Evolutionary conservation across 768 basidiomycete species (phyloP).

Genomic region (Brasilioporus rufonigricans): DNA sequence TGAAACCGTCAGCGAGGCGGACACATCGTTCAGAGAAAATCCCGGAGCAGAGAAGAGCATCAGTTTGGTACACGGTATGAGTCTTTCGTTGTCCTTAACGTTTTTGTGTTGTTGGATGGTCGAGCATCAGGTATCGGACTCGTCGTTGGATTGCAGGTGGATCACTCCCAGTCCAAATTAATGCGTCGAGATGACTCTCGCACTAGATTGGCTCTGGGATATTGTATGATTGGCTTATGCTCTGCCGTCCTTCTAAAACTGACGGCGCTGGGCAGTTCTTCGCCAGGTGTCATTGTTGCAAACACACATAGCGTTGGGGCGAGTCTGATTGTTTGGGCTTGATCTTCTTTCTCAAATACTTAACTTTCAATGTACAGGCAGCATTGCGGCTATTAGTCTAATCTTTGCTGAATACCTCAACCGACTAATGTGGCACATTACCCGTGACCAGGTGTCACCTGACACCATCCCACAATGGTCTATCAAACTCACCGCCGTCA

Average conservation of each 20-base stretch:
- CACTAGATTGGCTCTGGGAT: constrained; percentile 87
- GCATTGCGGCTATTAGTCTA: constrained; percentile 81
- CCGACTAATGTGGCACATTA: constrained; percentile 78
- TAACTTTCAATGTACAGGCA: constrained; percentile 40
- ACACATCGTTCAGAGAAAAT: constrained; percentile 42
- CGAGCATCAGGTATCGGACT: constrained; percentile 69
- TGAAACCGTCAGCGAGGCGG: constrained; percentile 72
- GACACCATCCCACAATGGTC: constrained; percentile 87
- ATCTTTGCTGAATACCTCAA: constrained; percentile 93
- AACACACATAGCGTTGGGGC: constrained; percentile 89
- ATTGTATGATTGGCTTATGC: constrained; percentile 56
- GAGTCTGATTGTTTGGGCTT: constrained; percentile 78
- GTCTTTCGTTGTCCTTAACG: not conserved
- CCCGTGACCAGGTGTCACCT: constrained; percentile 67
- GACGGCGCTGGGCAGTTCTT: constrained; percentile 59
- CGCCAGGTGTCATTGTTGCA: constrained; percentile 88
- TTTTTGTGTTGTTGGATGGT: constrained; percentile 6
- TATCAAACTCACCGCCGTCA: constrained; percentile 80
- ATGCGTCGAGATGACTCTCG: constrained; percentile 4
- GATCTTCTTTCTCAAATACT: not conserved
- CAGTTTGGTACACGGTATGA: constrained; percentile 70
- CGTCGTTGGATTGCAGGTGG: constrained; percentile 77
- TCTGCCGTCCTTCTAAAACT: not conserved
- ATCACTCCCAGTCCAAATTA: not conserved
- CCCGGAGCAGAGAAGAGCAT: constrained; percentile 74